Evolutionary conservation across 2,329 filamentous ascomycete genomes (phyloP), one percentile per base, ranked within the genome.

Genomic region (Neonectria hederae): DNA sequence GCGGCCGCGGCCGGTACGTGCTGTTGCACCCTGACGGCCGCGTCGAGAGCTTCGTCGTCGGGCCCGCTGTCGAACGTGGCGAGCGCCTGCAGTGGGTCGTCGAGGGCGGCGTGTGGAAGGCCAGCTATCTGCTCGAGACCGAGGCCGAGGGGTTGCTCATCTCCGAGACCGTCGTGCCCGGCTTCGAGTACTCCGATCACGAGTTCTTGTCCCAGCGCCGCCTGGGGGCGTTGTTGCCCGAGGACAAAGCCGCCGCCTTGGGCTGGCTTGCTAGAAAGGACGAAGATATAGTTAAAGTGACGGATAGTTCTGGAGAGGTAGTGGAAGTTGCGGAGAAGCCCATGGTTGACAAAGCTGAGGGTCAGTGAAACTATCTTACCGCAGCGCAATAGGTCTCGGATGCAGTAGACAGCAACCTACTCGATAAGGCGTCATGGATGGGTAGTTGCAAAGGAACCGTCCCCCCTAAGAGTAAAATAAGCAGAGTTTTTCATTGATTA

Each of bases 31-130:
- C 83, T 52, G 82, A 82, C 63, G 84, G 84, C 48, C 77, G 82
- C 17, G 76, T 91, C n/a, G 89, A 92, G 77, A 85, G 81, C 7
- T 92, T 90, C 69, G 76, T 89, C 4, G 90, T 92, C 1, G 90
- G 89, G 0, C 81, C 80, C 13, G 79, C 89, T 72, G 78, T 91
- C 5, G 80, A 78, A 4, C 76, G 73, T 0, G 89, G 89, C 0
- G 90, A 92, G 80, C 84, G 75, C 74, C 67, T 90, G 72, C 88
- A 91, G 75, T 92, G 89, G 89, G 81, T 90, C 64, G 89, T 92
- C 8, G 87, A 90, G 57, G 89, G 89, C 0, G 89, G 87, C 5
- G 87, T 88, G 75, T 92, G 85, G 74, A 92, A 92, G 77, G 86
- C 85, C 11, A 89, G 83, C 70, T 90, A 84, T 75, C 72, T 92